phyloP scores from a whole-genome alignment of 495 filamentous ascomycete genomes.

The Hamigera avellanea region DNA sequence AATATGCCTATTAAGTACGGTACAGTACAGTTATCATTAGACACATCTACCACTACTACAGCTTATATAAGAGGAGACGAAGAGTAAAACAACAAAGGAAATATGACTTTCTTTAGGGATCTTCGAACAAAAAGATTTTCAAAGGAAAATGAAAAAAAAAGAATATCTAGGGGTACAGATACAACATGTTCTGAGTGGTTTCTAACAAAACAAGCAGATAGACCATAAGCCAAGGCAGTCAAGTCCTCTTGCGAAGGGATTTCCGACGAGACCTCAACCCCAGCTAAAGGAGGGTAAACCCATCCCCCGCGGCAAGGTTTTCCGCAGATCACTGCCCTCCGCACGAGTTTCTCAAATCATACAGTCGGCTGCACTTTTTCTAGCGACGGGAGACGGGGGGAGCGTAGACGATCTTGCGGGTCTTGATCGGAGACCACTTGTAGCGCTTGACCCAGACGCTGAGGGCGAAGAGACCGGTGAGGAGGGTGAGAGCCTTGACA shows the following conservation, averaged over 20 bases:
- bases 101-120: conserved; percentile 25
- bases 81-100: conserved; percentile 38
- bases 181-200: conserved; percentile 33
- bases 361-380: conserved; percentile 16
- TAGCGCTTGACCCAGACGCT: conserved; percentile 98
- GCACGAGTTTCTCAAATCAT: conserved; percentile 27
- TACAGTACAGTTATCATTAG: background rate
- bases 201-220: conserved; percentile 32
- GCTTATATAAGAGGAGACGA: no score
- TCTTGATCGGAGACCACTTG: conserved; percentile 95
- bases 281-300: no score
- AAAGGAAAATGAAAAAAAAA: conserved; percentile 26
- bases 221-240: conserved; percentile 15
- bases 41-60: no score
- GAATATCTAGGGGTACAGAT: conserved; percentile 41
- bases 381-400: conserved; percentile 48
- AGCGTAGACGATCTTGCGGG: conserved; percentile 82
- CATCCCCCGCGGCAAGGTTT: background rate
- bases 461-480: conserved; percentile 65
- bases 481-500: conserved; percentile 77
- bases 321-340: no score
- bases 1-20: background rate
- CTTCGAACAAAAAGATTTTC: conserved; percentile 32
- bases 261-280: no score
- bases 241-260: no score